Base-by-base conservation (phyloP, 2,329 filamentous ascomycete genomes). In the Ascocoryne sarcoides region DNA sequence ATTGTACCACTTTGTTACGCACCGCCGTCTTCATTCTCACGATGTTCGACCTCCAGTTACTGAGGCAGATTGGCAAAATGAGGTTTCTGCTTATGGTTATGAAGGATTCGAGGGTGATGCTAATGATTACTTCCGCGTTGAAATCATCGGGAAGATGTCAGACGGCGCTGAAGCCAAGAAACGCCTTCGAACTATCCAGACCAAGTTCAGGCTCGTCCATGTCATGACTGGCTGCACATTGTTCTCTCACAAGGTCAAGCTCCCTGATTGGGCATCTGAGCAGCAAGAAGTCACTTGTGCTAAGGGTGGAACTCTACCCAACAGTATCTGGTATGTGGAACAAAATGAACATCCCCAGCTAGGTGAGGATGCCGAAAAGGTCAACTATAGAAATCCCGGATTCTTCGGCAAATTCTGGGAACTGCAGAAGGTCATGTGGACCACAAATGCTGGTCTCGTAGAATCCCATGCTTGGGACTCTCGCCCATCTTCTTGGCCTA, bases 281-380 rank as follows among this genome's bases (percentile, higher is more conserved):
- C 92, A 98, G 63, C 92, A 98, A 63, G 92, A 98, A 65, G 92
- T 98, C n/a, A 96, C 90, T 15, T 98, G 92, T 60, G 92, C 92
- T 5, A 83, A 81, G 53, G 82, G 85, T 35, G 92, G 88, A 53
- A 95, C 88, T 47, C 69, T 95, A 28, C 92, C 92, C 40, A 98
- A 98, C 74, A 95, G 88, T 57, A 67, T 98, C 52, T 98, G 92
- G 92, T 96, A 95, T 57, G 71, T 98, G 47, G 92, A 98, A 65
- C 77, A 78, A 51, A 98, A 98, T 62, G 73, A 81, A 46, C 92
- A 96, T 58, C 84, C 88, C 9, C 69, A 76, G 56, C 75, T 95
- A 39, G 76, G 77, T 16, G 71, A 73, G 2, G 73, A 82, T 48
- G 80, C 86, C 10, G 92, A 96, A 61, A 95, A 86, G 68, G 90